Evolutionary conservation across 1,139 yeast species (phyloP).

Genomic region (Pichia sp.): DNA sequence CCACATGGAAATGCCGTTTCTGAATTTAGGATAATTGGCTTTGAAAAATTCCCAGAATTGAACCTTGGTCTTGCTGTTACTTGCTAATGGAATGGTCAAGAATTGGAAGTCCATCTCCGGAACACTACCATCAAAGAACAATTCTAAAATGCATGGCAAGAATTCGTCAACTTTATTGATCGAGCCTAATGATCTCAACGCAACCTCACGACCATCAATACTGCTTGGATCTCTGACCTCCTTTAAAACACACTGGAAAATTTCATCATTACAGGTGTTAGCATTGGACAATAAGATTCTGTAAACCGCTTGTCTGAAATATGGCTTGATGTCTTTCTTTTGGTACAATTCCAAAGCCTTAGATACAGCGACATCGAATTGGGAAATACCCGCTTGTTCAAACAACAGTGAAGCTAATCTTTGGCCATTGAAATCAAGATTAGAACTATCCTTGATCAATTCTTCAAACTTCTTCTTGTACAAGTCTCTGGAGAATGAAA

Average conservation of each 20-base stretch:
- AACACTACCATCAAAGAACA: conserved; percentile 42
- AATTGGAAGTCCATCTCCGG: conserved; percentile 76
- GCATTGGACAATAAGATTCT: conserved; percentile 46
- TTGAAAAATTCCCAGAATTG: conserved; percentile 57
- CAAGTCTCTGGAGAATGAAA: conserved; percentile 41
- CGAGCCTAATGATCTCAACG: conserved; percentile 59
- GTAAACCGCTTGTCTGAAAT: conserved; percentile 54
- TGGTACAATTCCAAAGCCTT: conserved; percentile 45
- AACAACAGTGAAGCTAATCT: conserved; percentile 55
- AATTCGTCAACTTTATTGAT: conserved; percentile 39
- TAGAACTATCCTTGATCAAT: conserved; percentile 31
- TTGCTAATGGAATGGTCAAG: conserved; percentile 50
- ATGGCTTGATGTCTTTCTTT: conserved; percentile 47
- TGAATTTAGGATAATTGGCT: conserved; percentile 38
- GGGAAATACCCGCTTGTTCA: conserved; percentile 49
- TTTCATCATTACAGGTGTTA: conserved; percentile 39
- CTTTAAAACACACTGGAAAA: conserved; percentile 46
- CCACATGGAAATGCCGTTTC: conserved; percentile 30
- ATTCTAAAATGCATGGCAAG: conserved; percentile 39
- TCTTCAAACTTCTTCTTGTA: conserved; percentile 42
- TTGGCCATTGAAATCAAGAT: conserved; percentile 39
- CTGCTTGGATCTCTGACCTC: conserved; percentile 55
- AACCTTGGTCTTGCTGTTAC: conserved; percentile 49
- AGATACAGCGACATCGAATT: conserved; percentile 46
- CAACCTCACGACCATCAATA: conserved; percentile 67